These are phyloP conservation scores for Backusella luteola DNA, from an alignment of 192 early-diverging fungal genomes.

Conservation along the genomic window DNA sequence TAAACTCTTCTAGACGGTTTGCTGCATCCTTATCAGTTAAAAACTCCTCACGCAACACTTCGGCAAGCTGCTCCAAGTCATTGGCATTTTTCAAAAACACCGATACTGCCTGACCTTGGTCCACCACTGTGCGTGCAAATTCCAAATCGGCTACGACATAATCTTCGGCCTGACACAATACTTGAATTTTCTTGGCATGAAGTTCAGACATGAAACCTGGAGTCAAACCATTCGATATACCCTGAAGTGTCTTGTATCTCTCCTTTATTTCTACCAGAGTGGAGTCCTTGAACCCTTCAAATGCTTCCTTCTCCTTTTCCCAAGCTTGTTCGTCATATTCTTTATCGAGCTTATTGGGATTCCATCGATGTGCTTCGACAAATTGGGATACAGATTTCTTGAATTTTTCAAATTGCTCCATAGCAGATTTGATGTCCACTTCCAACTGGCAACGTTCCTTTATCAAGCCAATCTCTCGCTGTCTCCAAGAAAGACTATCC, in stretches of 20 bases:
- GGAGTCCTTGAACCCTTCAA: not conserved
- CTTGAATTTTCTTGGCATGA: constrained; percentile 12
- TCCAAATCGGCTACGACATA: not conserved
- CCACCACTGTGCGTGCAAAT: constrained; percentile 7
- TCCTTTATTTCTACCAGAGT: not conserved
- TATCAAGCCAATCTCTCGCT: constrained; percentile 2
- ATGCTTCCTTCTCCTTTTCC: not conserved
- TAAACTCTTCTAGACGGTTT: not conserved
- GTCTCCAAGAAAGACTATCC: not conserved
- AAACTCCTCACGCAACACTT: constrained; percentile 11
- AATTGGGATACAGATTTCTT: not conserved
- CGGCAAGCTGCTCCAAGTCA: constrained; percentile 11
- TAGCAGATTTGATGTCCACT: not conserved
- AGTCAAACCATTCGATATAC: not conserved
- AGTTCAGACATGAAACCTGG: constrained; percentile 11
- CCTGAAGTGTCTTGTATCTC: not conserved
- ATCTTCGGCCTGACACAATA: not conserved
- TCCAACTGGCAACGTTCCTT: constrained; percentile 9
- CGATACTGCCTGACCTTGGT: constrained; percentile 9
- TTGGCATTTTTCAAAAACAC: not conserved
- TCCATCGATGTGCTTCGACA: constrained; percentile 18
- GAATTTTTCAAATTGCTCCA: not conserved
- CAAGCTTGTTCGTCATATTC: not conserved
- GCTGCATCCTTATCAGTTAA: not conserved
- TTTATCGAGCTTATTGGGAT: not conserved